phyloP scores from a whole-genome alignment of 495 filamentous ascomycete species.

The Aspergillus haitiensis region DNA sequence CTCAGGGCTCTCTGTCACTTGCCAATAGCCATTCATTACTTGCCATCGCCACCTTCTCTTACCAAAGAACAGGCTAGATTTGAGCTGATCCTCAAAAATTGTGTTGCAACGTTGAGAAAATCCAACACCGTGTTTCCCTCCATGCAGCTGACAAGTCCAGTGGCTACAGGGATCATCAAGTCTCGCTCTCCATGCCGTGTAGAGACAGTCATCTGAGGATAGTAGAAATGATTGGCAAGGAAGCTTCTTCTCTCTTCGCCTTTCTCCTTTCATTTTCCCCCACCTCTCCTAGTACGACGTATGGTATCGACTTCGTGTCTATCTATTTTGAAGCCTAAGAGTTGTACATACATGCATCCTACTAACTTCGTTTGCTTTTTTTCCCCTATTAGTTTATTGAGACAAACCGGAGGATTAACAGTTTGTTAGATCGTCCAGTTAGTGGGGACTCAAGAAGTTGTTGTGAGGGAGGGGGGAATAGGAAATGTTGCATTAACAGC shows the following conservation, averaged over 20 bases:
- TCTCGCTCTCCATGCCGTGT: neutral
- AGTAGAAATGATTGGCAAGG: conserved; percentile 2
- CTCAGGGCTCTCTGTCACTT: neutral
- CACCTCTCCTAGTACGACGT: neutral
- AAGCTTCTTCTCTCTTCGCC: neutral
- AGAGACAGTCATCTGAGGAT: neutral
- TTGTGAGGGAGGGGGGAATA: no score
- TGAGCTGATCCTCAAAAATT: conserved; percentile 1
- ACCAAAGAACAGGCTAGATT: neutral
- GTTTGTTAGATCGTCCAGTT: no score
- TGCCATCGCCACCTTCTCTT: conserved; percentile 1
- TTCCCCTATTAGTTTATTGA: neutral
- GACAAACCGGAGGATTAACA: no score
- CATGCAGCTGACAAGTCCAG: conserved; percentile 8
- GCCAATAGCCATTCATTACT: neutral
- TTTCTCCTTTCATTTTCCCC: neutral
- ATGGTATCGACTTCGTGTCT: neutral
- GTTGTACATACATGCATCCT: no score
- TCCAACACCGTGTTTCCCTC: neutral
- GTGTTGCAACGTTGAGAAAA: conserved; percentile 1
- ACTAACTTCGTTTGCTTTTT: neutral
- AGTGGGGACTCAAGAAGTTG: no score
- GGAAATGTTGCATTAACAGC: no score
- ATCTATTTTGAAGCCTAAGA: no score
- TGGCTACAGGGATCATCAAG: neutral